Conservation (phyloP, 768 basidiomycete genomes). For the Russula dissimulans region DNA sequence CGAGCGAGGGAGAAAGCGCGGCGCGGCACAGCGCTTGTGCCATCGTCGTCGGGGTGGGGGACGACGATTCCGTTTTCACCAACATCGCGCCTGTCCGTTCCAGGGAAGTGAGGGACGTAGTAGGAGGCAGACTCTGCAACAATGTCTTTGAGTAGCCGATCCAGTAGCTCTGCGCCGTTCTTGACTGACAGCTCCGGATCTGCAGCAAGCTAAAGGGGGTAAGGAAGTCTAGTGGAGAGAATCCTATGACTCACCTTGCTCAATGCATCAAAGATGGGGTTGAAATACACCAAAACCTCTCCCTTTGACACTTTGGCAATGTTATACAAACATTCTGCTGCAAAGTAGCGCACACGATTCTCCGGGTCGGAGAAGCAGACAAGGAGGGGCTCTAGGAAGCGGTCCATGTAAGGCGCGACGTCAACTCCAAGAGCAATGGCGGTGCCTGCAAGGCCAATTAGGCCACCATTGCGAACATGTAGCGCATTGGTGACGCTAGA, state of each 20-base stretch:
- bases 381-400: slow-evolving; percentile 81
- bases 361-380: slow-evolving; percentile 91
- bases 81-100: slow-evolving; percentile 57
- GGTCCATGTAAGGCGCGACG: slow-evolving; percentile 88
- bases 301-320: slow-evolving; percentile 97
- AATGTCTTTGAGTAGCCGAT: slow-evolving; percentile 95
- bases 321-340: slow-evolving; percentile 96
- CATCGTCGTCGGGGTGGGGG: slow-evolving; percentile 47
- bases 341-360: slow-evolving; percentile 94
- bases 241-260: slow-evolving; percentile 64
- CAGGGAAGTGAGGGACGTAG: slow-evolving; percentile 82
- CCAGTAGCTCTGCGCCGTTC: slow-evolving; percentile 95
- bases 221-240: background rate
- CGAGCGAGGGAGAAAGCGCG: slow-evolving; percentile 90
- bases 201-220: slow-evolving; percentile 66
- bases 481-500: slow-evolving; percentile 71
- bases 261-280: slow-evolving; percentile 94
- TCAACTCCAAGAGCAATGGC: slow-evolving; percentile 96
- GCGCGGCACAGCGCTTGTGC: slow-evolving; percentile 31
- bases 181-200: slow-evolving; percentile 95
- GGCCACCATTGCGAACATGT: slow-evolving; percentile 87
- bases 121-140: slow-evolving; percentile 94
- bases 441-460: slow-evolving; percentile 92
- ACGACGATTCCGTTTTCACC: slow-evolving; percentile 54
- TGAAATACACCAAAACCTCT: slow-evolving; percentile 93